A percentile compares a stretch with the other conserved stretches of the same genome.
Conservation (phyloP, 768 basidiomycete species). For the Dendrothele bispora region DNA sequence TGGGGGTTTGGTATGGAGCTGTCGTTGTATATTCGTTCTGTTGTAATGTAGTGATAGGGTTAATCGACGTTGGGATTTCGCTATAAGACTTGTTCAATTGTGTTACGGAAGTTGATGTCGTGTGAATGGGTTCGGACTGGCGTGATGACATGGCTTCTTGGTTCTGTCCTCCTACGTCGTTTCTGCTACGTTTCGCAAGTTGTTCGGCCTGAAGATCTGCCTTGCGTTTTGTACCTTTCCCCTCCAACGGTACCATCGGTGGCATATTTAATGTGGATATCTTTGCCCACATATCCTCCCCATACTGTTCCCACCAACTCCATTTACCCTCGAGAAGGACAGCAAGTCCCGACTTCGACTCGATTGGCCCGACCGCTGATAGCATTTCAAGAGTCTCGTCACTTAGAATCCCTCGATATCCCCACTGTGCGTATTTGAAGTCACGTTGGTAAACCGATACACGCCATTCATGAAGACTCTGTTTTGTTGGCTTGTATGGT, state of each 20-base stretch:
- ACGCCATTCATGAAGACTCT: background rate
- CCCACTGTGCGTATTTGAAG: background rate
- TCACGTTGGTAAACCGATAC: background rate
- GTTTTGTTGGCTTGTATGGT: background rate
- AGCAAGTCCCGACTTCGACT: no score
- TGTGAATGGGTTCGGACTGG: background rate
- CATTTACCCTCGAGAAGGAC: no score
- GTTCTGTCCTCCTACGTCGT: background rate
- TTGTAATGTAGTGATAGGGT: no score
- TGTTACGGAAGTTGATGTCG: no score
- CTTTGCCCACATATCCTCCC: no score
- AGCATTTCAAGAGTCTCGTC: slow-evolving; percentile 2
- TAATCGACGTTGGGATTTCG: no score
- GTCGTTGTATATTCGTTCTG: no score
- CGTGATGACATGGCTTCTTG: background rate
- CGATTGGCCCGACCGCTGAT: slow-evolving; percentile 6
- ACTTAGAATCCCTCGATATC: background rate
- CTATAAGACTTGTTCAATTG: no score
- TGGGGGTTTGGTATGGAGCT: no score
- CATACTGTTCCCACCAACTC: no score
- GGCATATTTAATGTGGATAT: no score
- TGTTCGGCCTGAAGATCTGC: background rate
- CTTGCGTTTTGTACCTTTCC: background rate
- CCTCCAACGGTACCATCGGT: background rate
- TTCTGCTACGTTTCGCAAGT: background rate